Percentiles rank a stretch among this genome's conserved stretches.
Evolutionary conservation across 1,139 yeast species (phyloP).

Genomic region (Kluyveromyces sp.): DNA sequence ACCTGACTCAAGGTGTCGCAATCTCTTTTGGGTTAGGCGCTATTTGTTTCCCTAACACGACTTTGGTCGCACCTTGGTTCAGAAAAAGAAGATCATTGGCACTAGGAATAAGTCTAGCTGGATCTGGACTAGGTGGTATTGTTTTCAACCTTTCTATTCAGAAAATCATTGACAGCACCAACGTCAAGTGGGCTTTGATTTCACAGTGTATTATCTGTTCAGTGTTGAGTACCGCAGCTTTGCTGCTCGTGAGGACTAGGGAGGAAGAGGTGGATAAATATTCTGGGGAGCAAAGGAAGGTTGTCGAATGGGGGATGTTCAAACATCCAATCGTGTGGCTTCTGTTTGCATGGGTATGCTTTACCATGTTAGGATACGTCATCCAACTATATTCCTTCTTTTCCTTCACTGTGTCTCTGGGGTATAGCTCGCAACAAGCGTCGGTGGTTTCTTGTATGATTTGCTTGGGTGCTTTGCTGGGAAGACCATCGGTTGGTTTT

Average conservation of each 20-base stretch:
- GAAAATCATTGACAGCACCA: constrained; percentile 34
- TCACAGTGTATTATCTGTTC: constrained; percentile 44
- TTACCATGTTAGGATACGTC: constrained; percentile 50
- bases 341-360: constrained; percentile 44
- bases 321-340: constrained; percentile 37
- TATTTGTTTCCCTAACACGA: constrained; percentile 47
- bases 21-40: constrained; percentile 53
- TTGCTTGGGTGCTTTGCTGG: constrained; percentile 55
- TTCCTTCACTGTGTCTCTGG: constrained; percentile 53
- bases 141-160: constrained; percentile 36
- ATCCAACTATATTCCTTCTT: constrained; percentile 53
- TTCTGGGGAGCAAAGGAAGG: background rate
- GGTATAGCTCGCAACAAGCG: constrained; percentile 49
- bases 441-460: constrained; percentile 53
- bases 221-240: constrained; percentile 31
- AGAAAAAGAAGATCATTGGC: constrained; percentile 45
- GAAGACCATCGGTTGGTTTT: constrained; percentile 54
- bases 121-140: constrained; percentile 48
- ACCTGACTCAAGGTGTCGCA: constrained; percentile 56
- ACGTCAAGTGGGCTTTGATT: constrained; percentile 54
- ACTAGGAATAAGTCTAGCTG: constrained; percentile 43
- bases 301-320: constrained; percentile 26
- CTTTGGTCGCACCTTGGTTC: constrained; percentile 53
- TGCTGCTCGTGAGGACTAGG: constrained; percentile 43
- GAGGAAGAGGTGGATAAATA: constrained; percentile 6